phyloP scores from a whole-genome alignment of 352 stramenopile genomes.

The Thalassiosira hispida region DNA sequence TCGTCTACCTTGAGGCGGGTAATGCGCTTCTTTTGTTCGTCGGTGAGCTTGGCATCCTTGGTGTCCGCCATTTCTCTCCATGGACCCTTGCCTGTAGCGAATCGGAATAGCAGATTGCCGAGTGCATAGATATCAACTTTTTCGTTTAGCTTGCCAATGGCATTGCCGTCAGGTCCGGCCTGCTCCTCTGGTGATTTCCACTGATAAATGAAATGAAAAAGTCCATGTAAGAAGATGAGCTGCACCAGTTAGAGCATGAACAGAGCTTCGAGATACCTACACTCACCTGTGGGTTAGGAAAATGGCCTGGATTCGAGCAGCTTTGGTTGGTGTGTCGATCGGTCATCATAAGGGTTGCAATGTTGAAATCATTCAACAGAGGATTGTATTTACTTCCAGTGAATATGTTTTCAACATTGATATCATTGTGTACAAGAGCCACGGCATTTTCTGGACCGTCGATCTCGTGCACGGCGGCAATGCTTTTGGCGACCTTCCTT shows the following conservation, averaged over 20 bases:
- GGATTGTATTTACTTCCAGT: conserved; percentile 29
- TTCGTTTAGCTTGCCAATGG: conserved; percentile 40
- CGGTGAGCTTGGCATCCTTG: conserved; percentile 16
- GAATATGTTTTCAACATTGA: conserved; percentile 61
- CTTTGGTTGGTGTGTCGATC: conserved; percentile 39
- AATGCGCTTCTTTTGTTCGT: conserved; percentile 39
- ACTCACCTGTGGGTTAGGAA: conserved; percentile 52
- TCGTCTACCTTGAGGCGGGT: conserved; percentile 31
- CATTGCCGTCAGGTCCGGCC: conserved; percentile 34
- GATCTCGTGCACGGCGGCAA: conserved; percentile 56
- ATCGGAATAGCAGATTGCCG: conserved; percentile 55
- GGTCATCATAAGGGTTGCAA: conserved; percentile 60
- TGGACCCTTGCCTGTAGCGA: conserved; percentile 40
- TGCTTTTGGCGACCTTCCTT: conserved; percentile 42
- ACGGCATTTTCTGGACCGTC: conserved; percentile 22
- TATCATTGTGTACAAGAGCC: conserved; percentile 61
- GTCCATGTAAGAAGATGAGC: not conserved
- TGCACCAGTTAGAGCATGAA: not conserved
- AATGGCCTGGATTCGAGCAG: conserved; percentile 48
- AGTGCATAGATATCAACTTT: conserved; percentile 66
- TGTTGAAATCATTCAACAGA: conserved; percentile 67
- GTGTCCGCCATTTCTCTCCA: conserved; percentile 36
- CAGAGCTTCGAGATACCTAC: not conserved
- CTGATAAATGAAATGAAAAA: conserved; percentile 18
- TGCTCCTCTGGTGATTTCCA: conserved; percentile 61